Evolutionary conservation across 768 basidiomycete species (phyloP), one percentile per base, ranked within the genome.

Genomic region (Tremella mesenterica): DNA sequence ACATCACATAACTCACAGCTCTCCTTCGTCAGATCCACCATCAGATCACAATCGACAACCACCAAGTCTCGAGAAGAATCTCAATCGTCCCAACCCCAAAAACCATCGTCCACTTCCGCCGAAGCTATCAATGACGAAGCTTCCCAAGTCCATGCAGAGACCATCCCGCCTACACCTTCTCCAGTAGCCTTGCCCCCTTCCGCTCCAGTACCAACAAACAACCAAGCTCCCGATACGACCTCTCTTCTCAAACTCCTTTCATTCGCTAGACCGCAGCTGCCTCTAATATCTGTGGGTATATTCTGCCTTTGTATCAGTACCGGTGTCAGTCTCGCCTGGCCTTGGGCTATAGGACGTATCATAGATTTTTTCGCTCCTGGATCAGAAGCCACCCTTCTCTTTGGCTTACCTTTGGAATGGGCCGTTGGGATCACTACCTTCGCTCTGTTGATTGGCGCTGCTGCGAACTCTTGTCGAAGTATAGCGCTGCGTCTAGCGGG

Each of bases 291-390:
- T 5, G 48, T 61, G 30, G 67, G 67, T 36, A 58, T 69, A 0
- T 44, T 48, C 16, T 69, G 60, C 45, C 53, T 69, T 7, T 49
- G 52, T n/a, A 52, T 69, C 16, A 63, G 63, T 9, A 69, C 67
- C 6, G 67, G 53, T 46, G 61, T 64, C 28, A 66, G 64, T 45
- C 50, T 69, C 10, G 56, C 60, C 10, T 61, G 65, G 21, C 67
- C 67, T 18, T 69, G 63, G 62, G 58, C 57, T 3, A 66, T 66
- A 33, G 67, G 67, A 45, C 51, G 67, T 41, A 69, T 69, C 33
- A 69, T 69, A 46, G 67, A 69, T 53, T 69, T 62, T 61, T 69
- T 69, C 39, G 57, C 64, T 10, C 67, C 67, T 36, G 67, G 64
- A 9, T 63, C 60, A n/a, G 62, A 66, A 34, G 63, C 62, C 4